phyloP scores from a whole-genome alignment of 1,284 basidiomycete species.

The Phenoliferia sp. region DNA sequence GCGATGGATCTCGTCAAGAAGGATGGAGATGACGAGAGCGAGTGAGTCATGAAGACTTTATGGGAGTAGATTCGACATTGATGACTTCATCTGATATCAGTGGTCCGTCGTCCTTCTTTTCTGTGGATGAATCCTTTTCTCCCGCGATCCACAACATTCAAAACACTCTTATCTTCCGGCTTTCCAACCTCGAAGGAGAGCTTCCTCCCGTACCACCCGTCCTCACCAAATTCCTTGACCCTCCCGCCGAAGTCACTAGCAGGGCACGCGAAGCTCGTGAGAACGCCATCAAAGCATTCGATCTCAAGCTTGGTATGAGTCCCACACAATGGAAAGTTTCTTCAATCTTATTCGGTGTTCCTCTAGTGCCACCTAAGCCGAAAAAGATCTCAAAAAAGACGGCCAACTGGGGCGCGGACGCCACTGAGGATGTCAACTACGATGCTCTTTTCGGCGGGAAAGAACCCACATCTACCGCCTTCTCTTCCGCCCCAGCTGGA shows the following conservation, averaged over 20 bases:
- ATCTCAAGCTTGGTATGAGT: constrained; percentile 53
- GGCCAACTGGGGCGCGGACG: neutral
- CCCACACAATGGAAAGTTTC: neutral
- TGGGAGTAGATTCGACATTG: neutral
- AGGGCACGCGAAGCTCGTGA: constrained; percentile 54
- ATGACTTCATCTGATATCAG: neutral
- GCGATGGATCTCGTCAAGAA: constrained; percentile 32
- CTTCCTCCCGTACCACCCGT: constrained; percentile 80
- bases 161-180: constrained; percentile 83
- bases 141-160: constrained; percentile 86
- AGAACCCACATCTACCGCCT: neutral
- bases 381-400: constrained; percentile 15
- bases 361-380: constrained; percentile 25
- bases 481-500: neutral
- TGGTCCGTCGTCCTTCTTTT: constrained; percentile 61
- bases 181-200: constrained; percentile 63
- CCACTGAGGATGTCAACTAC: neutral
- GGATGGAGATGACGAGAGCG: constrained; percentile 16
- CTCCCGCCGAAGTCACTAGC: constrained; percentile 64
- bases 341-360: no score
- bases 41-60: constrained; percentile 18
- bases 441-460: constrained; percentile 1
- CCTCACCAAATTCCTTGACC: constrained; percentile 73
- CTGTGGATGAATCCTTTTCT: constrained; percentile 71
- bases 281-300: constrained; percentile 60